A percentile compares a stretch with the other conserved stretches of the same genome.
phyloP scores from a whole-genome alignment of 306 rosid species.

The Canavalia gladiata region DNA sequence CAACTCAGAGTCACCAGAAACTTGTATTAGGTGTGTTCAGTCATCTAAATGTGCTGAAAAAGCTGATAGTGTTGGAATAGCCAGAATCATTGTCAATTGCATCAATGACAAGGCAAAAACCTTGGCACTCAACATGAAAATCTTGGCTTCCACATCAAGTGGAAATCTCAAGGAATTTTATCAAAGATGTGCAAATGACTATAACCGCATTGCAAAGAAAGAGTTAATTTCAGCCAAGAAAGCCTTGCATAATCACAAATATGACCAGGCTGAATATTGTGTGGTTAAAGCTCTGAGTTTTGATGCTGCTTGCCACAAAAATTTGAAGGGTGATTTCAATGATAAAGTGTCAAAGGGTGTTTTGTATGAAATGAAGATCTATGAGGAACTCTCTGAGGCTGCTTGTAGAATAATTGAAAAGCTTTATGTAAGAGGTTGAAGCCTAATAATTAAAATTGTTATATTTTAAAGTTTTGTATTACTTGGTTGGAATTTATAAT shows the following conservation, averaged over 20 bases:
- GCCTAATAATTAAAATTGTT: neutral
- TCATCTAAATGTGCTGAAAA: neutral
- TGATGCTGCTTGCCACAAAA: neutral
- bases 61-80: slow-evolving; percentile 17
- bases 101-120: neutral
- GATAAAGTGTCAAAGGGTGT: neutral
- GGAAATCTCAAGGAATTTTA: neutral
- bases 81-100: slow-evolving; percentile 1
- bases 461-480: neutral
- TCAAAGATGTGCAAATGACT: neutral
- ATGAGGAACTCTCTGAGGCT: slow-evolving; percentile 42
- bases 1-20: slow-evolving; percentile 27
- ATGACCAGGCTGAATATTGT: slow-evolving; percentile 11
- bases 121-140: neutral
- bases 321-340: neutral
- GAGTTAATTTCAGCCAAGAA: neutral
- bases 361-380: neutral
- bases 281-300: neutral
- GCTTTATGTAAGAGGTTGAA: neutral
- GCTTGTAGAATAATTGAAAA: slow-evolving; percentile 42
- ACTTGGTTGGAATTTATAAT: neutral
- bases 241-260: neutral
- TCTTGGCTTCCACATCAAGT: neutral
- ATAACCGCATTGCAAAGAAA: neutral
- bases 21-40: slow-evolving; percentile 21